Evolutionary conservation across 768 basidiomycete species (phyloP), one percentile per base, ranked within the genome.

Genomic region (Boletus pseudo-olivaceus): DNA sequence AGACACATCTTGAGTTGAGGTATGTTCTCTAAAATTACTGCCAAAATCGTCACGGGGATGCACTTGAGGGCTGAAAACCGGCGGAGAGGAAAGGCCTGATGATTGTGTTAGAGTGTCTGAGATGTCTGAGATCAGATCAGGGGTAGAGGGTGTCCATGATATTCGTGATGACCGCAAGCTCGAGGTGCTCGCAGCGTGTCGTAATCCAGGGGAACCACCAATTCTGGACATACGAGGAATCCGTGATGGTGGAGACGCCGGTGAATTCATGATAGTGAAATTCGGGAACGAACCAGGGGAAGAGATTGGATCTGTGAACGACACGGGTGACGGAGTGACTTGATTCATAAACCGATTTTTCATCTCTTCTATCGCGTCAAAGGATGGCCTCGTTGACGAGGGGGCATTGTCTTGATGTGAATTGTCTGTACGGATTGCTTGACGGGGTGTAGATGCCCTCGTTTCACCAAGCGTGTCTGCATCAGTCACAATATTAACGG

Each of bases 361-460:
- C 81, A 86, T 82, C 60, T 84, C 80, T 64, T 84, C 79, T 43
- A 84, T 73, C 2, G 82, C 81, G 23, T 82, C 80, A 27, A 71
- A 63, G 7, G 78, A 77, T 7, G 77, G 73, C 20, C 66, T 50
- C 23, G 55, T 61, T 4, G 47, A 58, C 5, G 42, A 40, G 20
- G 33, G 32, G n/a, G 26, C 4, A 51, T 37, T 15, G 6, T 69
- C 51, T 57, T 55, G 38, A 56, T 57, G 40, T 54, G 54, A 46
- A 48, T 39, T 58, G 30, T 39, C 67, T 23, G 49, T 15, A 12
- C 48, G 55, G n/a, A 30, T 52, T 35, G 40, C 38, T 29, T 51
- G 54, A 59, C 27, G 57, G 42, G 40, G 57, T 38, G 46, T 47
- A 54, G 34, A 53, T 46, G 46, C 49, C 29, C 49, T 56, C 17